Evolutionary conservation across 1,139 yeast species (phyloP).

Genomic region (Debaryomycetaceae sp.): DNA sequence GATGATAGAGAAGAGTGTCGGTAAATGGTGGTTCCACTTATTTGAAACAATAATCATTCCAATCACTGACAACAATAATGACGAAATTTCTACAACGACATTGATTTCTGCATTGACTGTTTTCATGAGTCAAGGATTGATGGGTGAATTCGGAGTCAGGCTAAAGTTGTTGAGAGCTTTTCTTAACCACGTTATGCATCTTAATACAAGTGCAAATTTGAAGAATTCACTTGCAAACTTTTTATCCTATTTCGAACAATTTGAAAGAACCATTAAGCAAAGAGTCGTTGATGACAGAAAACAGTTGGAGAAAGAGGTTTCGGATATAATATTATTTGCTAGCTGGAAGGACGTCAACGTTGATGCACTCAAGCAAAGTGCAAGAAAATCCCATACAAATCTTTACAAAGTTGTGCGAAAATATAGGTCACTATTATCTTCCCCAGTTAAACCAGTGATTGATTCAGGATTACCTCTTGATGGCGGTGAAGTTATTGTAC

Average conservation of each 20-base stretch:
- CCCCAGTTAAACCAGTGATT: constrained; percentile 52
- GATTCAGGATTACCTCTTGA: constrained; percentile 53
- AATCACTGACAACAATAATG: constrained; percentile 26
- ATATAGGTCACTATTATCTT: constrained; percentile 62
- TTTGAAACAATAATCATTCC: constrained; percentile 72
- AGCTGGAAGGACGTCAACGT: constrained; percentile 97
- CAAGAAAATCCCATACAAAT: constrained; percentile 79
- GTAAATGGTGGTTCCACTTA: constrained; percentile 89
- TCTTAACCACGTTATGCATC: constrained; percentile 41
- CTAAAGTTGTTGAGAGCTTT: constrained; percentile 62
- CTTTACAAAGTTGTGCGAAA: constrained; percentile 83
- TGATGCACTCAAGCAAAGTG: constrained; percentile 90
- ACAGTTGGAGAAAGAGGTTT: constrained; percentile 69
- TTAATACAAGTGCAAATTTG: constrained; percentile 17
- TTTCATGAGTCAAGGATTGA: constrained; percentile 70
- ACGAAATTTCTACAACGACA: constrained; percentile 25
- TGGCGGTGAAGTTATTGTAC: constrained; percentile 6
- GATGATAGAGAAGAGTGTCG: constrained; percentile 47
- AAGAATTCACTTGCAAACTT: constrained; percentile 57
- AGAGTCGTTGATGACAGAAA: constrained; percentile 45
- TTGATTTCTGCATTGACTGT: constrained; percentile 69
- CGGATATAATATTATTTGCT: constrained; percentile 82
- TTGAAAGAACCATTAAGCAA: constrained; percentile 44
- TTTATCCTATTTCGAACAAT: constrained; percentile 65
- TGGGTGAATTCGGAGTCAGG: constrained; percentile 68